Evolutionary conservation across 305 asterid species (phyloP), one percentile per base, ranked within the genome.

Genomic region (Fraxinus ornus): DNA sequence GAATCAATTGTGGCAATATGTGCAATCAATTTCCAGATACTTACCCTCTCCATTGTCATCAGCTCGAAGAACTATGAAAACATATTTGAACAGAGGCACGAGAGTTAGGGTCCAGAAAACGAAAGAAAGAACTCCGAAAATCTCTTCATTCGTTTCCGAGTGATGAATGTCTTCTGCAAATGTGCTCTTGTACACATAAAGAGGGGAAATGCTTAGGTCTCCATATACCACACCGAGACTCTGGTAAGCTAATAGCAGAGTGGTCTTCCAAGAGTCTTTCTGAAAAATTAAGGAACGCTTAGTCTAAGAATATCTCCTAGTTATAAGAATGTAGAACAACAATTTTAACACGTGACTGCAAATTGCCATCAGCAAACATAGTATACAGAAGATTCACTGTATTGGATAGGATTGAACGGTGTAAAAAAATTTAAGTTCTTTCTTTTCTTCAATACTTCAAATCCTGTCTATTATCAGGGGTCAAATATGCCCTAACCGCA

Each of bases 201-300:
- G 91, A 26, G 99, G 99, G 73, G 99, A 95, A 85, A 95, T 95
- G 86, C 97, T 91, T 24, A 95, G 97, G 92, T 95, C 98, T 1
- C 99, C 99, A 81, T 95, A 95, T 19, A 95, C 99, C 32, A 95
- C 98, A 75, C 99, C 99, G 47, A 95, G 97, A 84, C 97, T 93
- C 86, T 93, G 99, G 85, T 94, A 95, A 80, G 99, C 99, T 84
- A 95, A 89, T 5, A 93, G 87, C 90, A 94, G 81, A 35, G 96
- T 92, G 13, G 90, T 90, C 88, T 86, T 93, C 98, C 99, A 95
- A 73, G 92, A 90, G 82, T 90, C 92, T 90, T 85, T 95, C 95
- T 92, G 88, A 80, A 81, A 86, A 21, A 32, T 77, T 0, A 32
- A 24, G 83, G 70, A 79, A 83, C n/a, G 60, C 44, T 12, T 12